A percentile compares a stretch with the other conserved stretches of the same genome.
These are phyloP conservation scores for Russula griseocarnosa DNA, from an alignment of 768 basidiomycete genomes.

Conservation along the genomic window DNA sequence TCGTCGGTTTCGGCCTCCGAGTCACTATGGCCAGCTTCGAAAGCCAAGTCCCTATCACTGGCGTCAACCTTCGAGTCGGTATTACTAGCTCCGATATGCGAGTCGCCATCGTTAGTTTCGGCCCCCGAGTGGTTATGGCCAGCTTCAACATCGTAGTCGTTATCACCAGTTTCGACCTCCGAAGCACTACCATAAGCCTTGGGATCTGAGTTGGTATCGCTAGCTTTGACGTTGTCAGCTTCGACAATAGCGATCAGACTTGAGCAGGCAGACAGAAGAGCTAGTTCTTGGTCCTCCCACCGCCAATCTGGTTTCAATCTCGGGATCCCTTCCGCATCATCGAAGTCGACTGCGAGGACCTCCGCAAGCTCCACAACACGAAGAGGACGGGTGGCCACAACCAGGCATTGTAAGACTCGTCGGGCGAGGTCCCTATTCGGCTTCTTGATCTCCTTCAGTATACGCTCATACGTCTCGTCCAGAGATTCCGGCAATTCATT, in stretches of 20 bases:
- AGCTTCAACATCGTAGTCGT: too few relatives aligned
- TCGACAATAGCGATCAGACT: not conserved
- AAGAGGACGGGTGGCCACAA: not conserved
- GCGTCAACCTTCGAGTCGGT: too few relatives aligned
- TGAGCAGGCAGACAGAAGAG: not conserved
- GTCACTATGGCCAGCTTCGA: too few relatives aligned
- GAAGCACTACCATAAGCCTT: too few relatives aligned
- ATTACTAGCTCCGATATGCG: too few relatives aligned
- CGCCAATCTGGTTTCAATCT: not conserved
- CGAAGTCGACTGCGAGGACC: not conserved
- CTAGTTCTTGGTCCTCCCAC: not conserved
- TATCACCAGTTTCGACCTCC: too few relatives aligned
- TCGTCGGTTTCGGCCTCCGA: too few relatives aligned
- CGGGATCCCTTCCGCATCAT: not conserved
- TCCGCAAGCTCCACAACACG: not conserved
- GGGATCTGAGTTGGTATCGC: too few relatives aligned
- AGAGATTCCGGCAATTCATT: not conserved
- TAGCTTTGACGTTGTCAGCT: too few relatives aligned
- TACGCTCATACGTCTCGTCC: not conserved
- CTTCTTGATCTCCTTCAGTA: not conserved
- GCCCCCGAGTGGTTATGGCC: too few relatives aligned
- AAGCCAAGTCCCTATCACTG: too few relatives aligned
- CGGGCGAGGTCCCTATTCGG: not conserved
- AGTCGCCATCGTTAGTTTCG: too few relatives aligned
- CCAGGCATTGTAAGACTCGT: not conserved